A percentile compares a stretch with the other conserved stretches of the same genome.
These are phyloP conservation scores for Falciphora oryzae DNA, from an alignment of 2,329 filamentous ascomycete species.

Conservation along the genomic window DNA sequence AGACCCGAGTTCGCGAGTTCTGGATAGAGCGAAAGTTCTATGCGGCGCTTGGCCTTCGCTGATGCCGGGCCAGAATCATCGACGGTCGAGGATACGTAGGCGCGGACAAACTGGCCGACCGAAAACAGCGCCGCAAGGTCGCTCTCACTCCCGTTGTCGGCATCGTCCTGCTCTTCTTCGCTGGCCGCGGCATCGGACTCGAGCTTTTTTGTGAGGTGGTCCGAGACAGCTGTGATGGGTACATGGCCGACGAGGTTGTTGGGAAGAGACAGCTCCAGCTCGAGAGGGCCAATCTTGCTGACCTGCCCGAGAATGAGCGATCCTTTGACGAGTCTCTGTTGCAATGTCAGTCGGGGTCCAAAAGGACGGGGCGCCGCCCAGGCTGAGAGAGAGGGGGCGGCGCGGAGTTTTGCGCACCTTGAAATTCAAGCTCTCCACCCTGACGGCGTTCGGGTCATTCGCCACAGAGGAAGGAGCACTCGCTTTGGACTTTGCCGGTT, in stretches of 20 bases:
- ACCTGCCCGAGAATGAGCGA: slow-evolving; percentile 86
- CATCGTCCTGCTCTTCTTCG: slow-evolving; percentile 48
- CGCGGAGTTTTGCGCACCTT: slow-evolving; percentile 57
- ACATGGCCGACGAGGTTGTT: slow-evolving; percentile 92
- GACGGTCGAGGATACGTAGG: slow-evolving; percentile 72
- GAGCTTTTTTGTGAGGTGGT: slow-evolving; percentile 68
- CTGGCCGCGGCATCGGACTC: slow-evolving; percentile 56
- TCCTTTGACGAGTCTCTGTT: slow-evolving; percentile 73
- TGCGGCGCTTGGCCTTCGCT: slow-evolving; percentile 67
- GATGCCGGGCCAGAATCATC: slow-evolving; percentile 44
- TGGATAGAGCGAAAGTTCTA: slow-evolving; percentile 83
- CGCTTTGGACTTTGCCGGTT: slow-evolving; percentile 47
- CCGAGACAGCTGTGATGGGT: slow-evolving; percentile 86
- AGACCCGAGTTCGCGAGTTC: slow-evolving; percentile 72
- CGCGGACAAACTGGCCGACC: slow-evolving; percentile 82
- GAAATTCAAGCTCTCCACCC: slow-evolving; percentile 82
- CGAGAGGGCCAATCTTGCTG: slow-evolving; percentile 70
- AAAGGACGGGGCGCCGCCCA: background rate
- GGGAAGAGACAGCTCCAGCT: slow-evolving; percentile 76
- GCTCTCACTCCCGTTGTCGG: slow-evolving; percentile 53
- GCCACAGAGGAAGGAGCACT: slow-evolving; percentile 29
- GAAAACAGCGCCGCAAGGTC: slow-evolving; percentile 71
- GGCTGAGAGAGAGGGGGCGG: no score
- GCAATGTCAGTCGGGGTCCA: slow-evolving; percentile 10
- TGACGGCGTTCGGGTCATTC: slow-evolving; percentile 53